phyloP scores from a whole-genome alignment of 2,329 filamentous ascomycete species.

The Knufia petricola region DNA sequence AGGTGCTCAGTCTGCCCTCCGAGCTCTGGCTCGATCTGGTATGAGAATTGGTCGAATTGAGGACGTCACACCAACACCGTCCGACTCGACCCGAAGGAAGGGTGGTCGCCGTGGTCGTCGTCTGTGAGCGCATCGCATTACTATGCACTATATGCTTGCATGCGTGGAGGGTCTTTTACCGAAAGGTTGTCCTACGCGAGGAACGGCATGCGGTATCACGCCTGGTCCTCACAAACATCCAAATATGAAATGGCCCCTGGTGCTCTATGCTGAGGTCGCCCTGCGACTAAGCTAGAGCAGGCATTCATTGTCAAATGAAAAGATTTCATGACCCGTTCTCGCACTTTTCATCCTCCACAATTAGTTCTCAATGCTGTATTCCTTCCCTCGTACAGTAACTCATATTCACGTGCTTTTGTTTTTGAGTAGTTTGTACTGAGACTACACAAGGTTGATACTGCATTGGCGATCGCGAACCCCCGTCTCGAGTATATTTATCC shows the following conservation, averaged over 20 bases:
- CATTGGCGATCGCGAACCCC: too few species aligned
- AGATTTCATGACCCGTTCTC: constrained; percentile 7
- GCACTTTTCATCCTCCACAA: background rate
- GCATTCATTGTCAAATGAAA: constrained; percentile 5
- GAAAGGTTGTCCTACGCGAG: constrained; percentile 42
- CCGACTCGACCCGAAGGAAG: constrained; percentile 99
- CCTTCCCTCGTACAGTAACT: too few species aligned
- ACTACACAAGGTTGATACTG: too few species aligned
- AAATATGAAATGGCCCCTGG: too few species aligned
- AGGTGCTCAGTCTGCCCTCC: constrained; percentile 97
- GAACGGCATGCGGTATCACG: constrained; percentile 37
- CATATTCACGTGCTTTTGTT: too few species aligned
- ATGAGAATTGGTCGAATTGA: constrained; percentile 99
- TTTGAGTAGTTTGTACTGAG: too few species aligned
- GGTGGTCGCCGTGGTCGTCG: constrained; percentile 99
- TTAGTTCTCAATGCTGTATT: too few species aligned
- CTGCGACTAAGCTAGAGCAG: background rate
- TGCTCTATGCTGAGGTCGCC: background rate
- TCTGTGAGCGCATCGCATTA: constrained; percentile 60
- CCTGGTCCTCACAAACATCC: constrained; percentile 38
- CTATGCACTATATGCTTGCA: constrained; percentile 4
- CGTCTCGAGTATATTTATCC: constrained; percentile 1
- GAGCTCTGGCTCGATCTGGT: constrained; percentile 94
- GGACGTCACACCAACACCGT: constrained; percentile 98
- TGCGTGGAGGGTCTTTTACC: constrained; percentile 6